Conservation (phyloP, 2,329 filamentous ascomycete species). For the Amauroascus verrucosus region DNA sequence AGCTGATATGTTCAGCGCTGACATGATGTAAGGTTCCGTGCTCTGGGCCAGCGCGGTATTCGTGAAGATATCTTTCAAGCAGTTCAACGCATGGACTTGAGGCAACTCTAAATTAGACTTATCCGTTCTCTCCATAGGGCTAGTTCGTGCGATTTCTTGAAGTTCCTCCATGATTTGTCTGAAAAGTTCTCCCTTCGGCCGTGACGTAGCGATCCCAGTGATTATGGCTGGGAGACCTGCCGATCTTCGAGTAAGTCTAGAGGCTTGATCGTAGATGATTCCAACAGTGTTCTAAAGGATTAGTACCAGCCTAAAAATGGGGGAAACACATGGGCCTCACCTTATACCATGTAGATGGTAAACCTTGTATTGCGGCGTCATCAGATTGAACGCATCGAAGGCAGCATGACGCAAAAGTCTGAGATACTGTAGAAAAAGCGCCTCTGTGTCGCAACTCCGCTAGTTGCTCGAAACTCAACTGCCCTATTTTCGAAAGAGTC, state of each 20-base stretch:
- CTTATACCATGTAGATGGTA: slow-evolving; percentile 62
- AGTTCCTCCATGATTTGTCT: slow-evolving; percentile 34
- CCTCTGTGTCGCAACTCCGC: slow-evolving; percentile 77
- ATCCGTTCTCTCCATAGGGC: slow-evolving; percentile 23
- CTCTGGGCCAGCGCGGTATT: slow-evolving; percentile 63
- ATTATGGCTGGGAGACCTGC: slow-evolving; percentile 85
- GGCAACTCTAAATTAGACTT: slow-evolving; percentile 52
- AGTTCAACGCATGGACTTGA: slow-evolving; percentile 93
- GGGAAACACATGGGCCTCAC: slow-evolving; percentile 33
- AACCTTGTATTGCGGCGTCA: slow-evolving; percentile 32
- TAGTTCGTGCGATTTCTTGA: slow-evolving; percentile 29
- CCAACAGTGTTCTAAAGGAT: slow-evolving; percentile 43
- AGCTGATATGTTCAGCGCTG: slow-evolving; percentile 68
- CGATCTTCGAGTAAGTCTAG: slow-evolving; percentile 74
- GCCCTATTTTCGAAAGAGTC: slow-evolving; percentile 57
- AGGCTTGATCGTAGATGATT: slow-evolving; percentile 64
- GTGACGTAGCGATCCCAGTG: slow-evolving; percentile 59
- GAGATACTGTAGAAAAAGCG: slow-evolving; percentile 84
- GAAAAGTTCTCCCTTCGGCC: slow-evolving; percentile 44
- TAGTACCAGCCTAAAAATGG: slow-evolving; percentile 14
- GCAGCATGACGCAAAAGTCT: slow-evolving; percentile 78
- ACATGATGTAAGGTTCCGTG: slow-evolving; percentile 63
- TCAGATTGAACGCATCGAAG: slow-evolving; percentile 48
- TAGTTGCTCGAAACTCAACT: slow-evolving; percentile 70
- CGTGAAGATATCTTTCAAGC: slow-evolving; percentile 82